A percentile compares a stretch with the other conserved stretches of the same genome.
These are phyloP conservation scores for Chaetomium tenue DNA, from an alignment of 495 filamentous ascomycete species.

Conservation along the genomic window DNA sequence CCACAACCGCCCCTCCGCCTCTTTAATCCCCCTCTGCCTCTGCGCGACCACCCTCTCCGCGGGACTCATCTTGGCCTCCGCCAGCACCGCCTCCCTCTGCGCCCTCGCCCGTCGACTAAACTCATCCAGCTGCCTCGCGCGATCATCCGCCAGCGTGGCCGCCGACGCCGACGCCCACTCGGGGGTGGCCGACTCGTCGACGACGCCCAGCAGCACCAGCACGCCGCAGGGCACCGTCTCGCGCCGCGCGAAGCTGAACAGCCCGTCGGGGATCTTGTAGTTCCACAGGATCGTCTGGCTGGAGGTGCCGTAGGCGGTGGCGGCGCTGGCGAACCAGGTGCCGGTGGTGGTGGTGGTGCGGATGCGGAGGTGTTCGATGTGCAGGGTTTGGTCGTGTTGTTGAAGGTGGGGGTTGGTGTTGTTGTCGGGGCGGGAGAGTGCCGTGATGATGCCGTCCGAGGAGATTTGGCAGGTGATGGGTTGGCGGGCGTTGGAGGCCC, in stretches of 20 bases:
- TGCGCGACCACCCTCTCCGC: constrained; percentile 47
- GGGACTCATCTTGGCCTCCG: constrained; percentile 49
- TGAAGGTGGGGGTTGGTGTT: constrained; percentile 1
- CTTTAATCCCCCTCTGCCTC: constrained; percentile 36
- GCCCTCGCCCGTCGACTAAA: constrained; percentile 42
- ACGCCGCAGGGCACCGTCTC: constrained; percentile 62
- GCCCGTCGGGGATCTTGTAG: constrained; percentile 56
- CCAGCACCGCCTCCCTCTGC: constrained; percentile 40
- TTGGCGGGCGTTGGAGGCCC: constrained; percentile 22
- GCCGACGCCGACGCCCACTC: constrained; percentile 56
- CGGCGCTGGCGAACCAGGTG: constrained; percentile 58
- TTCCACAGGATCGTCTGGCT: constrained; percentile 58
- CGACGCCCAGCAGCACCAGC: constrained; percentile 53
- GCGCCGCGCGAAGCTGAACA: constrained; percentile 50
- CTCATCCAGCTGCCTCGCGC: constrained; percentile 31
- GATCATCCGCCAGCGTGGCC: constrained; percentile 39
- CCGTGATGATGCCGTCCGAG: constrained; percentile 41
- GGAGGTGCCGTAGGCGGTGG: constrained; percentile 54
- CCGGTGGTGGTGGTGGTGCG: constrained; percentile 35
- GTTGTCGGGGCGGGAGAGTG: constrained; percentile 33
- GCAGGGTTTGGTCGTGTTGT: constrained; percentile 34
- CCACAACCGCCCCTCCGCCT: constrained; percentile 40
- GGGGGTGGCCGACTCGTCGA: constrained; percentile 54
- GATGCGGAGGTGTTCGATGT: constrained; percentile 44
- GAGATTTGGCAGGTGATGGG: constrained; percentile 50